Evolutionary conservation across 306 rosid genomes (phyloP).

Genomic region (Calophaca sinica): DNA sequence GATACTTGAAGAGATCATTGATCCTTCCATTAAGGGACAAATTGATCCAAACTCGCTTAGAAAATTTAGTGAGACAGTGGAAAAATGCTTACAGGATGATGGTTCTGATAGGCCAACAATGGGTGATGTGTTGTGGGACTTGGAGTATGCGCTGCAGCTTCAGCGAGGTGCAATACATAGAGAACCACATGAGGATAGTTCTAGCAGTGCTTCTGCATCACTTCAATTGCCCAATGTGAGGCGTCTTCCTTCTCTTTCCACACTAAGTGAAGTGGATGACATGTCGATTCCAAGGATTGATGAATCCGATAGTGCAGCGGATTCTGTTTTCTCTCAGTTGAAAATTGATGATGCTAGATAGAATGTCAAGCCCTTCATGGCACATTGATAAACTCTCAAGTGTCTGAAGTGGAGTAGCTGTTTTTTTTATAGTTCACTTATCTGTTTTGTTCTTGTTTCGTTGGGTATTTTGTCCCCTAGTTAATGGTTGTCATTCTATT

Average conservation of each 20-base stretch:
- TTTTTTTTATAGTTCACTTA: background rate
- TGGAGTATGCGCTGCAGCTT: constrained; percentile 66
- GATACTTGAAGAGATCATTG: constrained; percentile 49
- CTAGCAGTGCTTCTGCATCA: constrained; percentile 46
- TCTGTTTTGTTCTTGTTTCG: constrained; percentile 4
- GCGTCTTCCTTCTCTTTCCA: constrained; percentile 50
- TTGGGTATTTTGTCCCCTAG: background rate
- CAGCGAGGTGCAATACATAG: constrained; percentile 46
- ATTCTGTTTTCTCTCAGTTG: constrained; percentile 52
- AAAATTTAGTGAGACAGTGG: constrained; percentile 50
- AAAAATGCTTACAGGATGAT: constrained; percentile 53
- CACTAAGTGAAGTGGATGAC: constrained; percentile 46
- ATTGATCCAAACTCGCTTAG: constrained; percentile 53
- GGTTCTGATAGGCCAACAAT: constrained; percentile 59
- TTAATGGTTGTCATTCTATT: background rate
- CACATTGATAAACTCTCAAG: background rate
- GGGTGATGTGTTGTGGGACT: constrained; percentile 66
- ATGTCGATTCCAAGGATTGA: constrained; percentile 36
- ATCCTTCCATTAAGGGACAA: constrained; percentile 51
- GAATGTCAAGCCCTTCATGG: constrained; percentile 22
- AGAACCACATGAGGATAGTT: constrained; percentile 47
- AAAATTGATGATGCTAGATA: constrained; percentile 49
- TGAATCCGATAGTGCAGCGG: constrained; percentile 38
- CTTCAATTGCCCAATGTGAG: constrained; percentile 41
- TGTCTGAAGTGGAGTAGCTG: constrained; percentile 24